Conservation (phyloP, 768 basidiomycete species). For the Termitomyces sp. region DNA sequence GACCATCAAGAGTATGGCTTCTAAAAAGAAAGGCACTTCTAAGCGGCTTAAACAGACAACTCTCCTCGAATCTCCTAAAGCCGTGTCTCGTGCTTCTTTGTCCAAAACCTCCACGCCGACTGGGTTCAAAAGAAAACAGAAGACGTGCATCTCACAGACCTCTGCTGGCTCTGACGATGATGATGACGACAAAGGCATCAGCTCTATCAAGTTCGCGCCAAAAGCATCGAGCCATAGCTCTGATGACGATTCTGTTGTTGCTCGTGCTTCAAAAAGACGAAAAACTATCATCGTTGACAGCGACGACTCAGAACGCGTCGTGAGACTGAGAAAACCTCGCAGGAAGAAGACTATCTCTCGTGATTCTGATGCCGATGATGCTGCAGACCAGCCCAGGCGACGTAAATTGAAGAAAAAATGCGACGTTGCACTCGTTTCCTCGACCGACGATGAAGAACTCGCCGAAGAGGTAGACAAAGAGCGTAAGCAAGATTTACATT, state of each 20-base stretch:
- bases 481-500: slow-evolving; percentile 27
- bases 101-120: slow-evolving; percentile 2
- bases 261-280: slow-evolving; percentile 5
- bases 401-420: slow-evolving; percentile 31
- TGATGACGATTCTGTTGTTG: neutral
- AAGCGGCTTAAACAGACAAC: slow-evolving; percentile 37
- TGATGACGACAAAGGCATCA: slow-evolving; percentile 28
- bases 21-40: slow-evolving; percentile 12
- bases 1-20: slow-evolving; percentile 8
- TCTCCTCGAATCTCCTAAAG: slow-evolving; percentile 27
- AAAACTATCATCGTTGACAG: slow-evolving; percentile 11
- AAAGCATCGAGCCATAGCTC: slow-evolving; percentile 6
- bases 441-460: slow-evolving; percentile 32
- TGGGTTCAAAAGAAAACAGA: slow-evolving; percentile 9
- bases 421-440: slow-evolving; percentile 30
- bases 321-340: neutral
- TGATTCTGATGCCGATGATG: slow-evolving; percentile 22
- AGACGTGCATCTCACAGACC: slow-evolving; percentile 1
- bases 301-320: slow-evolving; percentile 7
- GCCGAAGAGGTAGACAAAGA: slow-evolving; percentile 50
- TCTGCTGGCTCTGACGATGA: slow-evolving; percentile 6
- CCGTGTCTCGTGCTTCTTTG: slow-evolving; percentile 18
- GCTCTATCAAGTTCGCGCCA: slow-evolving; percentile 45
- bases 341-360: slow-evolving; percentile 12
- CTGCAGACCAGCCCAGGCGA: slow-evolving; percentile 25